A percentile compares a stretch with the other conserved stretches of the same genome.
Evolutionary conservation across 2,329 filamentous ascomycete genomes (phyloP).

Genomic region (Botrytis squamosa): DNA sequence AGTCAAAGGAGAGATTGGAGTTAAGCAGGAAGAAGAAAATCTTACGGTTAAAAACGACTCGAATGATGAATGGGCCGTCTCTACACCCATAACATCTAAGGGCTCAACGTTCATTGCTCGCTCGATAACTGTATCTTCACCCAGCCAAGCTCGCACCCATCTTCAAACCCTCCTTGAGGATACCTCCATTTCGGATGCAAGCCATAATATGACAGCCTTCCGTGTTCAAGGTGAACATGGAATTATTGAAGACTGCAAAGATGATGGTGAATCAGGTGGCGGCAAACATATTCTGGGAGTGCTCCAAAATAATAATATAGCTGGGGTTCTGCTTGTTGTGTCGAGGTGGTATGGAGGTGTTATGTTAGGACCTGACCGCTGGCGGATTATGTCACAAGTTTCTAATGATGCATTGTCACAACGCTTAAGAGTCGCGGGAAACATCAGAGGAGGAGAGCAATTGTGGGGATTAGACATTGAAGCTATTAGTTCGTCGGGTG

Average conservation of each 20-base stretch:
- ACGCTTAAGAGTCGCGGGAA: slow-evolving; percentile 46
- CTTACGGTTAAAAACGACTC: background rate
- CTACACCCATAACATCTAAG: slow-evolving; percentile 51
- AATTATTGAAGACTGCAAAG: slow-evolving; percentile 39
- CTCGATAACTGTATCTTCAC: slow-evolving; percentile 44
- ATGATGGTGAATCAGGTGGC: slow-evolving; percentile 61
- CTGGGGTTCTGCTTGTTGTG: slow-evolving; percentile 56
- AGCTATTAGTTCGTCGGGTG: slow-evolving; percentile 41
- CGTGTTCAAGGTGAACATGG: slow-evolving; percentile 30
- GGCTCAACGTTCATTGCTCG: slow-evolving; percentile 59
- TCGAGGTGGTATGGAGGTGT: slow-evolving; percentile 63
- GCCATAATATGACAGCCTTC: slow-evolving; percentile 50
- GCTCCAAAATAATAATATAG: slow-evolving; percentile 51
- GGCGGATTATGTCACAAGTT: slow-evolving; percentile 60
- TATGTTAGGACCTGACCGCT: slow-evolving; percentile 60
- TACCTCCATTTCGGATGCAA: slow-evolving; percentile 52
- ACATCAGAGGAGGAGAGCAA: slow-evolving; percentile 49
- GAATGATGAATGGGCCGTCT: slow-evolving; percentile 48
- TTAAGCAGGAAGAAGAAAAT: slow-evolving; percentile 6
- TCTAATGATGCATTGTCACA: slow-evolving; percentile 55
- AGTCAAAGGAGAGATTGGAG: slow-evolving; percentile 11
- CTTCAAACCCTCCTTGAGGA: slow-evolving; percentile 51
- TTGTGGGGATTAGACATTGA: slow-evolving; percentile 61
- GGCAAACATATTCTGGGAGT: slow-evolving; percentile 56
- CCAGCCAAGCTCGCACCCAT: slow-evolving; percentile 44